Evolutionary conservation across 208 protist species (phyloP).

Genomic region (Naegleria fowleri): DNA sequence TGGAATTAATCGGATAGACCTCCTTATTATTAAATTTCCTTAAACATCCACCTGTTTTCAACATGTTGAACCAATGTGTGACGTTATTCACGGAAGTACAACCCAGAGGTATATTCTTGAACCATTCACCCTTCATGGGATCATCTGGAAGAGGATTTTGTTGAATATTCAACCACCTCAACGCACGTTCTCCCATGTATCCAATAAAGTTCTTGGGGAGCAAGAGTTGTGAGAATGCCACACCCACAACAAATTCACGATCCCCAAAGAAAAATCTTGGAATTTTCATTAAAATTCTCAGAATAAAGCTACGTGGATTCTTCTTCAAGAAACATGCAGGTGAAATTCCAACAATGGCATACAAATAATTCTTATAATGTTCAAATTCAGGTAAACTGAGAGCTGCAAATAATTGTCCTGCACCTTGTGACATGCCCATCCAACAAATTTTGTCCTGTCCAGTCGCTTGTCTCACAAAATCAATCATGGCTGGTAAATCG

Average conservation of each 20-base stretch:
- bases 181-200: background rate
- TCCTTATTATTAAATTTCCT: background rate
- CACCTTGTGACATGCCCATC: slow-evolving; percentile 40
- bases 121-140: background rate
- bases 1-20: background rate
- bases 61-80: background rate
- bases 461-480: slow-evolving; percentile 27
- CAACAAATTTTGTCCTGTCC: slow-evolving; percentile 19
- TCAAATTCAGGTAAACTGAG: background rate
- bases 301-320: background rate
- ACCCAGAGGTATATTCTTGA: background rate
- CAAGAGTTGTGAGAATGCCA: background rate
- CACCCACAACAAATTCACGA: background rate
- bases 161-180: background rate
- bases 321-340: slow-evolving; percentile 7
- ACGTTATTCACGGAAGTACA: slow-evolving; percentile 16
- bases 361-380: background rate
- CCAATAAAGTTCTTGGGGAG: background rate
- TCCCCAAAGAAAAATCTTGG: background rate
- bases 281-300: background rate
- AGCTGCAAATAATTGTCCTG: slow-evolving; percentile 9
- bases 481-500: slow-evolving; percentile 40
- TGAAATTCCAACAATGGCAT: background rate
- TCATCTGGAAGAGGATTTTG: background rate
- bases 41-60: background rate